Conservation (phyloP, 108 stramenopile genomes). For the Discostella stelligeroides region DNA sequence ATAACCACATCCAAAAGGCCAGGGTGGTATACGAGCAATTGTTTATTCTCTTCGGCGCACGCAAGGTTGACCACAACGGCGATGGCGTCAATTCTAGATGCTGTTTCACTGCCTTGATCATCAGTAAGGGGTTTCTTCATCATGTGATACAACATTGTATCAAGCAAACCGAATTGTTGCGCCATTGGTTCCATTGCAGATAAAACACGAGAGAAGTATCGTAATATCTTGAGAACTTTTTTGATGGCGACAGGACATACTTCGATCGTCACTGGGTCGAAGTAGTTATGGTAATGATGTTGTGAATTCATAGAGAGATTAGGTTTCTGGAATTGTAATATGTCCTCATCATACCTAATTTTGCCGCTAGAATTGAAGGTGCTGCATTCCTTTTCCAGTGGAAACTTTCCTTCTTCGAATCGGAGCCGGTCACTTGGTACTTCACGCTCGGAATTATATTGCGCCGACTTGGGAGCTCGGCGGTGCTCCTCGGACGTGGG, state of each 20-base stretch:
- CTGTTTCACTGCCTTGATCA: conserved; percentile 41
- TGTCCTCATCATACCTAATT: conserved; percentile 24
- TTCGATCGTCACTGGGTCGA: conserved; percentile 7
- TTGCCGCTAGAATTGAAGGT: not conserved
- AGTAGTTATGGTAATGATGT: conserved; percentile 8
- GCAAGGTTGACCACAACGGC: conserved; percentile 48
- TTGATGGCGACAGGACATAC: conserved; percentile 41
- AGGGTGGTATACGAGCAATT: conserved; percentile 44
- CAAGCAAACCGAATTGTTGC: conserved; percentile 40
- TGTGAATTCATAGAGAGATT: conserved; percentile 13
- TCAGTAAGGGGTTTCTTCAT: conserved; percentile 13
- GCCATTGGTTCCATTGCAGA: conserved; percentile 55
- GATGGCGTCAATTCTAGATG: conserved; percentile 45
- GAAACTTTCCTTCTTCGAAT: conserved; percentile 7
- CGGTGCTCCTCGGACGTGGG: not conserved
- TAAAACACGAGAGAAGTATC: conserved; percentile 56
- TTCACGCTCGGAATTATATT: not conserved
- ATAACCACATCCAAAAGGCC: conserved; percentile 45
- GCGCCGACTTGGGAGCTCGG: not conserved
- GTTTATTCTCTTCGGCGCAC: conserved; percentile 56
- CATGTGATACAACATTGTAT: conserved; percentile 47
- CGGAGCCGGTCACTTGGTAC: not conserved
- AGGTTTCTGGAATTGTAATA: conserved; percentile 46
- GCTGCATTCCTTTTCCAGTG: not conserved
- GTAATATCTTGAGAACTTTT: conserved; percentile 46